phyloP scores from a whole-genome alignment of 1,139 yeast species.

The Kodamaea sp. region DNA sequence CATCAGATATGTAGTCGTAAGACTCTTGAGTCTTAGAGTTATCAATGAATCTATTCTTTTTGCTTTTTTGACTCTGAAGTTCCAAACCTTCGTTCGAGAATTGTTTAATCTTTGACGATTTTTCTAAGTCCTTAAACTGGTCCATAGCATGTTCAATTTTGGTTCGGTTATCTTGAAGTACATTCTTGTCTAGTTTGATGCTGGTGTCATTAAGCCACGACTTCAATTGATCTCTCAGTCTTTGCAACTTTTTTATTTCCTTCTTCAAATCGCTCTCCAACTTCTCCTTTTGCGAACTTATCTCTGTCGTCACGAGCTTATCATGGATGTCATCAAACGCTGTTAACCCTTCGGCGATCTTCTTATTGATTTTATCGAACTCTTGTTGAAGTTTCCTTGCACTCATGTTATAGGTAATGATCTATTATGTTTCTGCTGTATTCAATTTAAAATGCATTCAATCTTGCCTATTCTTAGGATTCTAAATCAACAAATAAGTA shows the following conservation, averaged over 20 bases:
- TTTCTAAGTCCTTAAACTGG: slow-evolving; percentile 91
- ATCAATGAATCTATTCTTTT: slow-evolving; percentile 42
- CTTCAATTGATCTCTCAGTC: slow-evolving; percentile 93
- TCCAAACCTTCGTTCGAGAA: slow-evolving; percentile 93
- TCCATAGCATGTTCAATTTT: slow-evolving; percentile 95
- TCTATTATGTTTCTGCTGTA: too few relatives aligned
- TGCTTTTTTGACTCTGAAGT: slow-evolving; percentile 51
- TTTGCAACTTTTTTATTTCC: slow-evolving; percentile 92
- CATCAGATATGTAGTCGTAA: slow-evolving; percentile 66
- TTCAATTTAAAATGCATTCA: too few relatives aligned
- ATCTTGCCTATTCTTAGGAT: too few relatives aligned
- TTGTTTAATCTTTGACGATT: slow-evolving; percentile 92
- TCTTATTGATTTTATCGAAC: slow-evolving; percentile 93
- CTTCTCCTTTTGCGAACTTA: slow-evolving; percentile 90
- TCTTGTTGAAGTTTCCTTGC: slow-evolving; percentile 62
- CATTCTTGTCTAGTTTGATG: slow-evolving; percentile 80
- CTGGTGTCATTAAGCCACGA: slow-evolving; percentile 94
- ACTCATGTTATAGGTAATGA: too few relatives aligned
- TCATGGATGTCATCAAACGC: slow-evolving; percentile 87
- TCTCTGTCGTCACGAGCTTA: slow-evolving; percentile 78
- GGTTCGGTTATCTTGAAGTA: slow-evolving; percentile 75
- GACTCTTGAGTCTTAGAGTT: slow-evolving; percentile 74
- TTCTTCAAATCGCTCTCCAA: slow-evolving; percentile 91
- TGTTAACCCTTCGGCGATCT: slow-evolving; percentile 89
- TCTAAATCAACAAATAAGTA: too few relatives aligned